Evolutionary conservation across 768 basidiomycete genomes (phyloP), one percentile per base, ranked within the genome.

Genomic region (Fibroporia radiculosa): DNA sequence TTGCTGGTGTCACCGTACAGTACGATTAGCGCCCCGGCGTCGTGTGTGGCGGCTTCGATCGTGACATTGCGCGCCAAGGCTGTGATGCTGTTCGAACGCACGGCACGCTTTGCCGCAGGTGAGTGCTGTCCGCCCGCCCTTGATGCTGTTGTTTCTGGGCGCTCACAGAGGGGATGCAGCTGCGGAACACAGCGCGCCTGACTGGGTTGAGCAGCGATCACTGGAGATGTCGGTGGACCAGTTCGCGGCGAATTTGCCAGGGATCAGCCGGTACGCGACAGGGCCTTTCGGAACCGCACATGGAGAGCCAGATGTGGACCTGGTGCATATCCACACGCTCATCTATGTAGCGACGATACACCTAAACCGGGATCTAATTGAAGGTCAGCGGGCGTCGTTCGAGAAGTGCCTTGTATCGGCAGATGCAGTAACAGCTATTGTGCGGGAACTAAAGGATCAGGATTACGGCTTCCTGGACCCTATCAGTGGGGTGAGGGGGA

Each of bases 391-490:
- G 27, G 39, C 54, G 18, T 50, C 64, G n/a, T 62, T 60, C 45
- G 56, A 65, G 44, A 68, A 69, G 47, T 66, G 70, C 25, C 56
- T 72, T 11, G 63, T 65, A 50, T 69, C 74, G 0, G 73, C 69
- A 2, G 67, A 68, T 47, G 60, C 69, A 4, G 58, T 76, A 6
- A 62, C 71, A 16, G 57, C 64, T 22, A 63, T 77, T 18, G 66
- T 80, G 23, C 66, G 68, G 20, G 66, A 73, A 31, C 63, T 80
- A 16, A 59, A 55, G 39, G 73, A 74, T 23, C 64, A 59, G 5
- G 78, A 80, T 52, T 79, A 75, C 54, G 65, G 67, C 44, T 71
- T 66, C 48, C 58, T 79, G 14, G 76, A 79, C 61, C 77, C 78
- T 4, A 69, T 74, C 31, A 61, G 77, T 18, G 66, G 70, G 29